These are phyloP conservation scores for Ustanciosporium gigantosporum DNA, from an alignment of 1,284 basidiomycete species.

Conservation along the genomic window DNA sequence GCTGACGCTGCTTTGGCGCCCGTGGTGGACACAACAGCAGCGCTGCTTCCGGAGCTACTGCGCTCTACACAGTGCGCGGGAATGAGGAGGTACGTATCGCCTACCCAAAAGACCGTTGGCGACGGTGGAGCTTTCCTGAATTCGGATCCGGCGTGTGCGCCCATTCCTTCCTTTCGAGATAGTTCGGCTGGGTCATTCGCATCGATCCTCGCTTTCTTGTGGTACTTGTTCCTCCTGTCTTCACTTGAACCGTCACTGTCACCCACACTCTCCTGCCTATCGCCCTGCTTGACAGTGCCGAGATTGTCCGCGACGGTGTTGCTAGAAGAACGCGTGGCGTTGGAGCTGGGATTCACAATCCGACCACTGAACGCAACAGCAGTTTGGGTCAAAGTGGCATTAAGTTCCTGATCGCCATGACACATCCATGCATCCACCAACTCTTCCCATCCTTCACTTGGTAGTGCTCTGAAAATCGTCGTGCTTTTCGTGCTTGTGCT, in stretches of 20 bases:
- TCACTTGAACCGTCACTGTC: too few species aligned
- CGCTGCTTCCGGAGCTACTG: too few species aligned
- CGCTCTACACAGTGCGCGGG: too few species aligned
- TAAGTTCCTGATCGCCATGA: slow-evolving; percentile 75
- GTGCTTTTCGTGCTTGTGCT: slow-evolving; percentile 33
- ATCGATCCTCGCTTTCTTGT: not conserved
- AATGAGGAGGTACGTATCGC: slow-evolving; percentile 22
- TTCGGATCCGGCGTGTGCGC: not conserved
- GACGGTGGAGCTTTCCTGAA: not conserved
- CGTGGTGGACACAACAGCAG: too few species aligned
- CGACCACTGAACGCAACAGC: slow-evolving; percentile 14
- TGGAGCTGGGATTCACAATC: not conserved
- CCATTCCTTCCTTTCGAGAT: not conserved
- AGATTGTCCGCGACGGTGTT: too few species aligned
- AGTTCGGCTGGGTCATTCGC: not conserved
- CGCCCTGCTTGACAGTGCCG: too few species aligned
- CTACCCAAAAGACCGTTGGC: slow-evolving; percentile 12
- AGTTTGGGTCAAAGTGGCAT: slow-evolving; percentile 23
- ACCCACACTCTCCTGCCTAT: too few species aligned
- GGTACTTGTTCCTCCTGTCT: too few species aligned
- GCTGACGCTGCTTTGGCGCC: too few species aligned
- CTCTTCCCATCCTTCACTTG: slow-evolving; percentile 94
- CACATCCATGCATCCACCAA: slow-evolving; percentile 98
- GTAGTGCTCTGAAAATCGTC: slow-evolving; percentile 84
- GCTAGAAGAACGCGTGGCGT: too few species aligned